Evolutionary conservation across 352 stramenopile genomes (phyloP).

Genomic region (Blastocystis sp.): DNA sequence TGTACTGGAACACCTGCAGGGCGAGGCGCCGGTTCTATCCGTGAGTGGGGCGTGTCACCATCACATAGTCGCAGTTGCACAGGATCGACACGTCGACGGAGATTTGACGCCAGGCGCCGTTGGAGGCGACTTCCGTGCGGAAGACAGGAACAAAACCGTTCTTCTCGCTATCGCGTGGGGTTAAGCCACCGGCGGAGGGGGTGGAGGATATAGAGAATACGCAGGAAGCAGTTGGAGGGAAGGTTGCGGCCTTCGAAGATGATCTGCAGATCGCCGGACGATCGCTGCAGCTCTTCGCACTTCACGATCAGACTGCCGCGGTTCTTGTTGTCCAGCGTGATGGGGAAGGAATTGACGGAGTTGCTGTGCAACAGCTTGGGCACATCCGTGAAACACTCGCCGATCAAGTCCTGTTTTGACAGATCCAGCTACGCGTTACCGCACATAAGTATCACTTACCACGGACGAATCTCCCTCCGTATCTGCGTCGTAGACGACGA

Average conservation of each 20-base stretch:
- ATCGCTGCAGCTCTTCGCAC: constrained; percentile 76
- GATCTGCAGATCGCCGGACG: constrained; percentile 74
- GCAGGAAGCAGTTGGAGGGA: background rate
- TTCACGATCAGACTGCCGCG: constrained; percentile 76
- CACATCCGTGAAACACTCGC: constrained; percentile 75
- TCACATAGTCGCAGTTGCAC: constrained; percentile 78
- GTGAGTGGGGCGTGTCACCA: background rate
- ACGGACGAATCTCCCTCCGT: constrained; percentile 74
- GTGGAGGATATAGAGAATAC: constrained; percentile 74
- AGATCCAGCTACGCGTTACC: constrained; percentile 71
- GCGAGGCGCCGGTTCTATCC: constrained; percentile 74
- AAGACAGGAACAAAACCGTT: constrained; percentile 76
- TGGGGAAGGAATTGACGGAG: constrained; percentile 66
- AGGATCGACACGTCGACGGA: constrained; percentile 77
- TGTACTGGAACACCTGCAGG: constrained; percentile 81
- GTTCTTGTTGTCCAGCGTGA: constrained; percentile 70
- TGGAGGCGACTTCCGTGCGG: constrained; percentile 78
- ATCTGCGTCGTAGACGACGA: constrained; percentile 84
- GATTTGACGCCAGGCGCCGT: constrained; percentile 77
- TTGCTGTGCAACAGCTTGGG: constrained; percentile 76
- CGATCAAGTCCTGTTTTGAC: constrained; percentile 78
- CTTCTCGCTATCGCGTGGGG: constrained; percentile 76
- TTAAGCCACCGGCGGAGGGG: constrained; percentile 78
- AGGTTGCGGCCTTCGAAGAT: constrained; percentile 74
- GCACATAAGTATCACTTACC: background rate